Evolutionary conservation across 1,139 yeast species (phyloP), one percentile per base, ranked within the genome.

Genomic region (Taphrina pruni): DNA sequence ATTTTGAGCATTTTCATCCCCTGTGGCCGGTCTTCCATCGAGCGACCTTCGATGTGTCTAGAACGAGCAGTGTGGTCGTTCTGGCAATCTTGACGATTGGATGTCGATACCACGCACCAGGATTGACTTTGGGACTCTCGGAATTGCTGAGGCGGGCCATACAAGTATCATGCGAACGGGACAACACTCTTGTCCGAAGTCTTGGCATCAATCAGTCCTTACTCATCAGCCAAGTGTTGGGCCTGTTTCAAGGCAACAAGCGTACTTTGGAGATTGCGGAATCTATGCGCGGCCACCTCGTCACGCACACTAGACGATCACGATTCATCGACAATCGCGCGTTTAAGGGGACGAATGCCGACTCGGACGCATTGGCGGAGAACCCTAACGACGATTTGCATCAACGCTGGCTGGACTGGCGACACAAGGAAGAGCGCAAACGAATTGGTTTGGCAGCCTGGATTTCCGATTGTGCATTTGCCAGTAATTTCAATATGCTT

Each of bases 161-260:
- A 32, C 56, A 32, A 51, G 56, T 26, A 20, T 21, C 36, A 11
- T 21, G 36, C 38, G 56, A 51, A 32, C 11, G 36, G 26, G 56
- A 51, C 56, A 51, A 51, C 21, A 32, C 38, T n/a, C 38, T 51
- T 12, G 56, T 51, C 12, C 56, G 56, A 20, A 51, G 38, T 51
- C 38, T 51, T 20, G 56, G 39, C n/a, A 14, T 21, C 38, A 51
- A 51, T 51, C 56, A 51, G 56, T 14, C 56, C 11, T 20, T 51
- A n/a, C 21, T 51, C 14, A 21, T 51, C 38, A 26, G 56, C 11
- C 56, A 51, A 32, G n/a, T 26, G 21, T 21, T n/a, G 11, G 39
- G 38, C 36, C 8, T 21, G 8, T 51, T 32, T 14, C 56, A 26
- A 11, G 56, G 56, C 35, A 51, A 51, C 36, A 51, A 51, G 36